Base-by-base conservation (phyloP, 2,329 filamentous ascomycete genomes). In the Emmonsiellopsis sp. region DNA sequence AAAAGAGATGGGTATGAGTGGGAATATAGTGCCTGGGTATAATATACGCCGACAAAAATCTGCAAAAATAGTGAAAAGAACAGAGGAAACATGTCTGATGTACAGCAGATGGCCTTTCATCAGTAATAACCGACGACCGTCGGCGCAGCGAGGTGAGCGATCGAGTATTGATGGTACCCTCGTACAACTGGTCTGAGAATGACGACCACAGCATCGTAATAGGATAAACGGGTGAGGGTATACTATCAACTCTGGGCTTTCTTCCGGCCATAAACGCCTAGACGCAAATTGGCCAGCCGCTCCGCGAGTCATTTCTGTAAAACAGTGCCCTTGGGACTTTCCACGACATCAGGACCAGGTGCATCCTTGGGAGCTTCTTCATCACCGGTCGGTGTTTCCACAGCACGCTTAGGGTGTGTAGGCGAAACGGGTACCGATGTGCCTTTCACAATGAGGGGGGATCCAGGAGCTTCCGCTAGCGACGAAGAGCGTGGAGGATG, bases 401-500 rank as follows among this genome's bases (percentile, higher is more conserved):
- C 27, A 10, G 10, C 31, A 27, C n/a, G 10, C 13, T 2, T n/a
- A 3, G 27, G 8, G 5, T 42, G 13, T 14, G 33, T 36, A 14
- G 40, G 32, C 11, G 17, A 27, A n/a, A n/a, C 31, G 21, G 49
- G 13, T 5, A n/a, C 11, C 49, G 40, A 51, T 5, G 9, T 37
- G 6, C 21, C 49, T 4, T 43, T 39, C 27, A 10, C 39, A 43
- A 32, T 31, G 17, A n/a, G 14, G 21, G 49, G 11, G 10, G 49
- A 43, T 14, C 13, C 17, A 2, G 50, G 50, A 3, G 32, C 36
- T 34, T 52, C 50, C 37, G 33, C 42, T n/a, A 71, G 57, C 9
- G 69, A 72, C 11, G 68, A 72, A n/a, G 68, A 70, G n/a, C 67
- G 68, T 3, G 68, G 67, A 49, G 69, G 68, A 7, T 63, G 64